phyloP scores from a whole-genome alignment of 805 yeast genomes.

The Lipomyces orientalis region DNA sequence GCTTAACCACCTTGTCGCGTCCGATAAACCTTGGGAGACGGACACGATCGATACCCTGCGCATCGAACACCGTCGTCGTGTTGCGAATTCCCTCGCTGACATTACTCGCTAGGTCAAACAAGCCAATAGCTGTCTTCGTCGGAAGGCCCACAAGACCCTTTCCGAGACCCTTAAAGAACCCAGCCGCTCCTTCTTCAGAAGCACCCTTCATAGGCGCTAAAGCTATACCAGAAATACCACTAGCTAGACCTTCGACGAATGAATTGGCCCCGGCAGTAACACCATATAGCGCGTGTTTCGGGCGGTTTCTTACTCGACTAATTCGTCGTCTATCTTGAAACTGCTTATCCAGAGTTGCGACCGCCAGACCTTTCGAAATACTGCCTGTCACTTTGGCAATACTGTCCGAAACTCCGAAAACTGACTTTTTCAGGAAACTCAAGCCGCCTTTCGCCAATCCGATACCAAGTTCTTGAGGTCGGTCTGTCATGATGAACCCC shows the following conservation, averaged over 20 bases:
- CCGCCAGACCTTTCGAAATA: constrained; percentile 89
- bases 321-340: constrained; percentile 83
- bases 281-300: constrained; percentile 84
- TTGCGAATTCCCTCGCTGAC: constrained; percentile 92
- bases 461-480: constrained; percentile 95
- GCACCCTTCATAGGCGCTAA: constrained; percentile 91
- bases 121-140: constrained; percentile 94
- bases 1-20: constrained; percentile 72
- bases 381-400: constrained; percentile 92
- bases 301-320: constrained; percentile 75
- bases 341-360: constrained; percentile 82
- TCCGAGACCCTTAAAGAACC: constrained; percentile 92
- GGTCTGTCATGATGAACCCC: constrained; percentile 89
- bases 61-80: constrained; percentile 88
- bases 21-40: constrained; percentile 81
- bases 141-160: constrained; percentile 95
- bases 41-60: constrained; percentile 74
- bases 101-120: constrained; percentile 89
- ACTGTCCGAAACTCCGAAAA: constrained; percentile 93
- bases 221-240: constrained; percentile 91
- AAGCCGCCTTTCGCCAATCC: constrained; percentile 95
- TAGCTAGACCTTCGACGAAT: constrained; percentile 80
- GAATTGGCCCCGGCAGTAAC: constrained; percentile 87
- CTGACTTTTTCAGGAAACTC: constrained; percentile 91
- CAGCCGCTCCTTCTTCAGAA: constrained; percentile 82